Percentiles rank a stretch among this genome's conserved stretches.
phyloP scores from a whole-genome alignment of 139 green algal genomes.

The Auxenochlorella pyrenoidosa region DNA sequence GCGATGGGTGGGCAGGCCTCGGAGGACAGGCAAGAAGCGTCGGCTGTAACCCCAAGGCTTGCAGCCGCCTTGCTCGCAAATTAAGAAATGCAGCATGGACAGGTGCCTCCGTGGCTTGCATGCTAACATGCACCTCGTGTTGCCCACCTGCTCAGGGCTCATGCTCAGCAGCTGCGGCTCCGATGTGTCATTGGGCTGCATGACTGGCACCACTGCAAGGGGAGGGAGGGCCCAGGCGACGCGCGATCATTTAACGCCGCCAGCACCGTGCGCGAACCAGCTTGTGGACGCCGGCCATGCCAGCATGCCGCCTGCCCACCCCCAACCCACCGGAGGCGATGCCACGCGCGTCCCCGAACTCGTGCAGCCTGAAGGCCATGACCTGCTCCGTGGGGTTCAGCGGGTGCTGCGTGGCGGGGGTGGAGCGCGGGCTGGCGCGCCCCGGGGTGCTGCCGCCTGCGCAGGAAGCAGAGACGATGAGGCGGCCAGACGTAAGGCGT shows the following conservation, averaged over 20 bases:
- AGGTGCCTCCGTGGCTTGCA: too few relatives aligned
- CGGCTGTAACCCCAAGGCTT: too few relatives aligned
- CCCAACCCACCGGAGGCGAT: constrained; percentile 28
- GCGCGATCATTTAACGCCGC: too few relatives aligned
- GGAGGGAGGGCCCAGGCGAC: too few relatives aligned
- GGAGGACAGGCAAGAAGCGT: not conserved
- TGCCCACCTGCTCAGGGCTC: constrained; percentile 46
- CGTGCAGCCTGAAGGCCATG: constrained; percentile 33
- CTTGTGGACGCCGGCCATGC: too few relatives aligned
- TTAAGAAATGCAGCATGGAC: too few relatives aligned
- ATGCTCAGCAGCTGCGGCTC: constrained; percentile 56
- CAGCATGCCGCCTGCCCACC: too few relatives aligned
- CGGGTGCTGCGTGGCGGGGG: not conserved
- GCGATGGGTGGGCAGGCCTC: not conserved
- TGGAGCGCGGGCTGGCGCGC: constrained; percentile 23
- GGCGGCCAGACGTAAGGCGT: too few relatives aligned
- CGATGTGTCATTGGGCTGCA: constrained; percentile 36
- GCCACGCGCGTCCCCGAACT: constrained; percentile 22
- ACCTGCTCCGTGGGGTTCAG: constrained; percentile 34
- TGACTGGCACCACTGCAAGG: constrained; percentile 33
- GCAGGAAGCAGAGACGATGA: not conserved
- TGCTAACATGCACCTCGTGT: not conserved
- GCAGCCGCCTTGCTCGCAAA: too few relatives aligned
- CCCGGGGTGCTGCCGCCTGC: constrained; percentile 22
- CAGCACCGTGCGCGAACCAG: too few relatives aligned